Base-by-base conservation (phyloP, 441 rosid species). In the Manihot esculenta region DNA sequence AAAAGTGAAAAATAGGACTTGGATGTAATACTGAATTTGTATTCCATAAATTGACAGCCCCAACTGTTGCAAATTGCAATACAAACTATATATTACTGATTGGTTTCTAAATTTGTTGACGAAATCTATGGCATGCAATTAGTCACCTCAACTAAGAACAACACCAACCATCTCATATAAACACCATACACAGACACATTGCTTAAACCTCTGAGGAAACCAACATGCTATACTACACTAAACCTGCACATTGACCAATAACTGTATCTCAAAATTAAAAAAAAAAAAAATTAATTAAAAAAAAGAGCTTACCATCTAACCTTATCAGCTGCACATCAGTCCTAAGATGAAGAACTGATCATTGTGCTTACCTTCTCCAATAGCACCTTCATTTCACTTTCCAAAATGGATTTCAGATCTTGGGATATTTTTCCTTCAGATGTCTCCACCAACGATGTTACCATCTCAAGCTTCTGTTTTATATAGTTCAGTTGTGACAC, bases 401-500 rank as follows among this genome's bases (percentile, higher is more conserved):
- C 81, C 47, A 86, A 56, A 48, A 33, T 76, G 66, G 92, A 78
- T 61, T 82, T 89, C 64, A 84, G 38, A 64, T 75, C 79, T 7
- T 73, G 72, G 10, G 82, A 74, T 66, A 87, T 77, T 41, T 77
- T 79, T 23, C 82, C 92, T 2, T 62, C 82, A 6, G 88, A 81
- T 14, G 56, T 74, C 73, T 78, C 81, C 63, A 89, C 69, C 84
- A 83, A 70, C 3, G 81, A 74, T 18, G 68, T 55, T 76, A 87
- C 70, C 45, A 14, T 62, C 80, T 83, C 85, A 3, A 87, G 94
- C 71, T 82, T 87, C 76, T 72, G 73, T 78, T 73, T 87, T 15
- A 89, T 55, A 58, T 72, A 72, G 44, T 65, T 64, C 63, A 83
- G 76, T 38, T 78, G 78, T 0, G 83, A 73, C 10, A 61, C 42